phyloP scores from a whole-genome alignment of 805 yeast species.

The Cyberlindnera petersonii region DNA sequence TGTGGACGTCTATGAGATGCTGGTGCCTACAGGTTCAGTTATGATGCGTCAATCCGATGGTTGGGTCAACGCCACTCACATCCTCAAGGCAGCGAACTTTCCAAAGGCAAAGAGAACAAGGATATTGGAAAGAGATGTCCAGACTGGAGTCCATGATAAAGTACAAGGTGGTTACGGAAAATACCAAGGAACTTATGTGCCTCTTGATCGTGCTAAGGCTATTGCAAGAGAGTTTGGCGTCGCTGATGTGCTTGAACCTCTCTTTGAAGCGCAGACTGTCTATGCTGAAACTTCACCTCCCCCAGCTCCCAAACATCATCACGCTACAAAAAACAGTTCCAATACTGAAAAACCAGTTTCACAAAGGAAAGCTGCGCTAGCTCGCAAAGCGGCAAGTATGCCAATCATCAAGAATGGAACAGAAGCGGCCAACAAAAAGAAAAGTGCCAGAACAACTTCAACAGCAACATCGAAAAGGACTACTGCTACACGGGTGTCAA shows the following conservation, averaged over 20 bases:
- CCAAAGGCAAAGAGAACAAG: conserved; percentile 93
- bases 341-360: conserved; percentile 13
- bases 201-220: conserved; percentile 66
- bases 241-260: conserved; percentile 53
- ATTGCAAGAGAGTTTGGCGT: conserved; percentile 67
- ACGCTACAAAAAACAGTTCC: conserved; percentile 42
- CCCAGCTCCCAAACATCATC: conserved; percentile 62
- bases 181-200: conserved; percentile 97
- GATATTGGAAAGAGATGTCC: conserved; percentile 90
- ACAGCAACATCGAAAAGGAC: conserved; percentile 25
- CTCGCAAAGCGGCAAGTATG: conserved; percentile 26
- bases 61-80: conserved; percentile 94
- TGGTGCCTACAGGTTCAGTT: conserved; percentile 63
- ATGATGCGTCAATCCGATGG: conserved; percentile 76
- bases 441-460: neutral
- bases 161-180: conserved; percentile 97
- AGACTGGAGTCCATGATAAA: conserved; percentile 82
- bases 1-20: conserved; percentile 79
- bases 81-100: conserved; percentile 86
- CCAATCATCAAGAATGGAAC: conserved; percentile 11
- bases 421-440: no score
- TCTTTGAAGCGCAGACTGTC: conserved; percentile 56
- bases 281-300: conserved; percentile 53
- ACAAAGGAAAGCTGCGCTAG: conserved; percentile 17
- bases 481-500: conserved; percentile 11